Conservation (phyloP, 331 rosid genomes). For the Rhamnella rubrinervis region DNA sequence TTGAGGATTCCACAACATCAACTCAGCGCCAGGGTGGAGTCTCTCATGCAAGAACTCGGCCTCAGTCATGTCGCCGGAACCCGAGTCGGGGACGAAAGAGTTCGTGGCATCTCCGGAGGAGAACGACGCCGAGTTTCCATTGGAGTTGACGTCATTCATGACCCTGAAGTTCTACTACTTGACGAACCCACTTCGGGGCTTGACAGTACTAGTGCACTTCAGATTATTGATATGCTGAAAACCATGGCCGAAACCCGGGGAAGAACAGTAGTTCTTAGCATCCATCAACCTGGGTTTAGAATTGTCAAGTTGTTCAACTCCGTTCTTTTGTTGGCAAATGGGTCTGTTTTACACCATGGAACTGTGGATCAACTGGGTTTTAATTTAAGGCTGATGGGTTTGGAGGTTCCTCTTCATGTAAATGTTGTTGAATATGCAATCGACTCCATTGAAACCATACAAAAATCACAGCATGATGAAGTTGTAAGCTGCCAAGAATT, state of each 20-base stretch:
- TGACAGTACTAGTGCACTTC: constrained; percentile 86
- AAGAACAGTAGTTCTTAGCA: constrained; percentile 72
- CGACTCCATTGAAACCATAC: constrained; percentile 70
- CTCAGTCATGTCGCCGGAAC: constrained; percentile 62
- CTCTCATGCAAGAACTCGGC: constrained; percentile 73
- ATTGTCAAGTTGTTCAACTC: constrained; percentile 82
- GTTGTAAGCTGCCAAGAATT: constrained; percentile 21
- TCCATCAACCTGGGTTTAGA: constrained; percentile 96
- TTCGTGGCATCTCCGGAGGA: constrained; percentile 91
- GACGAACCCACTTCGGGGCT: constrained; percentile 99
- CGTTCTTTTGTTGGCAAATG: constrained; percentile 64
- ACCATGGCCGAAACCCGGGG: constrained; percentile 83
- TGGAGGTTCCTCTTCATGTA: constrained; percentile 83
- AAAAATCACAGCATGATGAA: constrained; percentile 35
- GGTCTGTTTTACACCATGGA: constrained; percentile 78
- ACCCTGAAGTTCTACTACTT: constrained; percentile 76
- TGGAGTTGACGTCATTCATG: constrained; percentile 92
- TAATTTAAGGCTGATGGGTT: constrained; percentile 64
- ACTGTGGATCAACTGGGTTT: constrained; percentile 63
- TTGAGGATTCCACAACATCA: constrained; percentile 49
- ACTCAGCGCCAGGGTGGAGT: constrained; percentile 55
- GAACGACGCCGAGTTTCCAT: constrained; percentile 89
- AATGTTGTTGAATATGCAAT: constrained; percentile 88
- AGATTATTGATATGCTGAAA: constrained; percentile 82
- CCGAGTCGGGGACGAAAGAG: constrained; percentile 79